Evolutionary conservation across 192 early-diverging fungal species (phyloP).

Genomic region (Backusella luteola): DNA sequence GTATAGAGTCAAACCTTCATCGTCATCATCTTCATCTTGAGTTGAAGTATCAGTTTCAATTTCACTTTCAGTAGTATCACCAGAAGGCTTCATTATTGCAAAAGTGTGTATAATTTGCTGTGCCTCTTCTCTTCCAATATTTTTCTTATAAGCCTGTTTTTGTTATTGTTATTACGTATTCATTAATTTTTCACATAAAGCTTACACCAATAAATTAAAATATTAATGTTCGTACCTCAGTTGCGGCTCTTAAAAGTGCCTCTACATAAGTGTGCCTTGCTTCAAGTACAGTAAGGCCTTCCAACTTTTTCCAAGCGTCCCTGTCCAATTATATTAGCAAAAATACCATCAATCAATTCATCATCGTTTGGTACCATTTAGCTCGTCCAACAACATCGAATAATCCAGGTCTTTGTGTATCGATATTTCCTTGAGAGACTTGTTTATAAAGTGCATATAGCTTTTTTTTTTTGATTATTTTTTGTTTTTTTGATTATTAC

Average conservation of each 20-base stretch:
- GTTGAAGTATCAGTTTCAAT: conserved; percentile 7
- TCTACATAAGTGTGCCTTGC: conserved; percentile 41
- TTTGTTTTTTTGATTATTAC: background rate
- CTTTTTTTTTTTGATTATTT: conserved; percentile 13
- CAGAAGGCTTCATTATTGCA: conserved; percentile 21
- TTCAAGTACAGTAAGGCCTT: conserved; percentile 44
- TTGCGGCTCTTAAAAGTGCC: conserved; percentile 23
- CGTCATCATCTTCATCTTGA: conserved; percentile 2
- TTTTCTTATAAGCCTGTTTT: conserved; percentile 21
- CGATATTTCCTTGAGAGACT: conserved; percentile 39
- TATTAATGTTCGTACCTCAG: conserved; percentile 18
- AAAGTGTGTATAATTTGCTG: conserved; percentile 33
- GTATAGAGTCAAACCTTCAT: background rate
- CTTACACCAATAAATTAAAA: background rate
- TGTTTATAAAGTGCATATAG: conserved; percentile 54
- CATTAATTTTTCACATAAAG: background rate
- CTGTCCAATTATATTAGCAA: conserved; percentile 4
- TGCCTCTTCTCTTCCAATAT: conserved; percentile 23
- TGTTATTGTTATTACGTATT: background rate
- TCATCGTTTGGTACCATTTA: conserved; percentile 34
- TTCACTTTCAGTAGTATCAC: conserved; percentile 15
- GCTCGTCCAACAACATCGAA: conserved; percentile 48
- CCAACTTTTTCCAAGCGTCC: conserved; percentile 42
- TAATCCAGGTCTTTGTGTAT: conserved; percentile 41
- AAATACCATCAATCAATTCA: no score